Evolutionary conservation across 768 basidiomycete species (phyloP).

Genomic region (Leccinum uliginosum): DNA sequence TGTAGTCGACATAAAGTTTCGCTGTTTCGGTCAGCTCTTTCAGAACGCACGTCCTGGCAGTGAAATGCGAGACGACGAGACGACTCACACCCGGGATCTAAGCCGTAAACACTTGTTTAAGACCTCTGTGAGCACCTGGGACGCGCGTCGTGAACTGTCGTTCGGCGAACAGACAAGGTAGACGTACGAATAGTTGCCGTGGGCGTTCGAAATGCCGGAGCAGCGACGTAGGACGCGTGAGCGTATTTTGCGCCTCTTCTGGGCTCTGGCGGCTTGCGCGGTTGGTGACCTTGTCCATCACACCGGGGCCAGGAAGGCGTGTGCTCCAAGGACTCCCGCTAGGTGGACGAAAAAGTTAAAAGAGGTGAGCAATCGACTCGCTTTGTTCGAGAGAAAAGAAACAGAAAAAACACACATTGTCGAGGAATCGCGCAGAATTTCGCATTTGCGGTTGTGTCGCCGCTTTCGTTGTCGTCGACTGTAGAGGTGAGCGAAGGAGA

Average conservation of each 20-base stretch:
- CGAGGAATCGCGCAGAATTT: too few relatives aligned
- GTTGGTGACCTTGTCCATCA: constrained; percentile 74
- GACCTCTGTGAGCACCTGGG: constrained; percentile 58
- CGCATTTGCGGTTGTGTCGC: too few relatives aligned
- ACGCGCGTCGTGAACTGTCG: constrained; percentile 2
- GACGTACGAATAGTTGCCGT: constrained; percentile 50
- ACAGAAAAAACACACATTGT: constrained; percentile 68
- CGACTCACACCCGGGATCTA: constrained; percentile 48
- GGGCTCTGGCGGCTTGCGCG: constrained; percentile 59
- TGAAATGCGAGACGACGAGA: neutral
- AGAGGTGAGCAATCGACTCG: constrained; percentile 4
- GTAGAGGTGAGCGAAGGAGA: too few relatives aligned
- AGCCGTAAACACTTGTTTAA: constrained; percentile 65
- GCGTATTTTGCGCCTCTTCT: constrained; percentile 55
- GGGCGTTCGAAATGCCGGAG: constrained; percentile 49
- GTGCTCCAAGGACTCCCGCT: constrained; percentile 72
- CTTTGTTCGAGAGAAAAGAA: too few relatives aligned
- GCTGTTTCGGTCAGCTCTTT: constrained; percentile 55
- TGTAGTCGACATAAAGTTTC: constrained; percentile 50
- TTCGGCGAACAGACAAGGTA: neutral
- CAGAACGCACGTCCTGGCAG: neutral
- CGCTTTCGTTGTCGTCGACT: too few relatives aligned
- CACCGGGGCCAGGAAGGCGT: constrained; percentile 78
- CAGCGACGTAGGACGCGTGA: constrained; percentile 64
- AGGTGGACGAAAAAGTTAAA: constrained; percentile 86